Evolutionary conservation across 805 yeast genomes (phyloP), one percentile per base, ranked within the genome.

Genomic region (Yarrowia deformans): DNA sequence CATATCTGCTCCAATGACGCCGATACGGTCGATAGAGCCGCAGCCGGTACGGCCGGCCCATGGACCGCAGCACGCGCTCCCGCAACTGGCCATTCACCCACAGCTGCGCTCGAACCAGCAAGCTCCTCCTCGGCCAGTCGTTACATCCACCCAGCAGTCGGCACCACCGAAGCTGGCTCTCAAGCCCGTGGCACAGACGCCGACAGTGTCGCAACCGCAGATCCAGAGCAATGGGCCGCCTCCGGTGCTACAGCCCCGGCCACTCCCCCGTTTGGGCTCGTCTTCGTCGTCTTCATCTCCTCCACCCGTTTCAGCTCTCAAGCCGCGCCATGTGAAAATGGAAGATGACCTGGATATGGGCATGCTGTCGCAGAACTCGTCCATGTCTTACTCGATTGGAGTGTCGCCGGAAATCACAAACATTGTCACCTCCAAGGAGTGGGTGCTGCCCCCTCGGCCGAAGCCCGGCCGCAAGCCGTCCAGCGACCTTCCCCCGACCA

Each of bases 401-500:
- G 66, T 60, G 8, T 32, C 52, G 14, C 66, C 66, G 52, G 66
- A 60, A 13, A 60, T 60, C 40, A 60, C 66, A 13, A 60, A 45
- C 42, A 60, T 60, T 18, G 66, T 60, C 37, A 87, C 91, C 1
- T 87, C 90, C 60, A 87, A 87, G 73, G 85, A 85, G 73, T 89
- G 91, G 93, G 89, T 86, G 8, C 79, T 87, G 23, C 92, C 91
- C 7, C 91, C 91, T n/a, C 81, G 90, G 73, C 91, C 91, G 35
- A 86, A 88, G 72, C 90, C 90, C 0, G 90, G 90, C 29, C 63
- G 74, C 13, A 72, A 71, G 55, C 72, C 72, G 12, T 45, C 69
- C 76, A 52, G 34, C 37, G 61, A 50, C 60, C 39, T 49, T 39
- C 43, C 64, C 39, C 40, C 66, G 6, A 39, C 49, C n/a, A 40